phyloP scores from a whole-genome alignment of 1,284 basidiomycete species.

The Trametes polyzona region DNA sequence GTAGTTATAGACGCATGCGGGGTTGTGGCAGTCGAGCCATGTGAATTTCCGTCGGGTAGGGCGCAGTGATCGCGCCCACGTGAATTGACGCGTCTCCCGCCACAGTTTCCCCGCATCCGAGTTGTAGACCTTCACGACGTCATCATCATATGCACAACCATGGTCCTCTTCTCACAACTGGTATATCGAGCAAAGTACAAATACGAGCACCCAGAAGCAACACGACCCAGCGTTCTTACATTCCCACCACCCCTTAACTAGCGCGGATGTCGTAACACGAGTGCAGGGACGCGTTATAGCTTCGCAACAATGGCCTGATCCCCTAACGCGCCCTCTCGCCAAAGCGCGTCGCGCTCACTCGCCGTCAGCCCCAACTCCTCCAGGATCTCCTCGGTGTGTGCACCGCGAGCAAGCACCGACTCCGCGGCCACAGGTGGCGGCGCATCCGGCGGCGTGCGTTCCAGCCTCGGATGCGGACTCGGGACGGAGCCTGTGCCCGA shows the following conservation, averaged over 20 bases:
- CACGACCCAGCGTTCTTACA: too few species aligned
- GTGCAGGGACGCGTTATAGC: conserved; percentile 7
- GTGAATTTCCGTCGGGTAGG: conserved; percentile 19
- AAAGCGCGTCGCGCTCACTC: conserved; percentile 17
- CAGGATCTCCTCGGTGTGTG: conserved; percentile 51
- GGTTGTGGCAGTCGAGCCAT: conserved; percentile 17
- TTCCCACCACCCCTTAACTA: too few species aligned
- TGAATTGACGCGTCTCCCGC: conserved; percentile 20
- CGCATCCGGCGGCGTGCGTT: conserved; percentile 32
- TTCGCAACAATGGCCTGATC: conserved; percentile 13
- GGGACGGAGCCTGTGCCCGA: conserved; percentile 39
- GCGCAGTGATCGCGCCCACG: conserved; percentile 20
- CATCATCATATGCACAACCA: neutral
- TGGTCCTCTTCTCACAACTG: neutral
- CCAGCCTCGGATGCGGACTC: conserved; percentile 53
- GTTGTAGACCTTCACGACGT: neutral
- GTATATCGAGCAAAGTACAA: neutral
- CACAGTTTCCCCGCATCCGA: neutral
- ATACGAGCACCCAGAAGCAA: too few species aligned
- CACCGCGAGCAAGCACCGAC: conserved; percentile 47
- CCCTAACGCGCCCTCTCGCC: conserved; percentile 25
- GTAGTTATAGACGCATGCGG: conserved; percentile 12
- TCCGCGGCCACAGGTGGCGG: conserved; percentile 12
- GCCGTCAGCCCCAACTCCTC: conserved; percentile 22
- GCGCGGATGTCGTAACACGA: neutral